Conservation (phyloP, 2,329 filamentous ascomycete genomes). For the Aureobasidium leucospermi region DNA sequence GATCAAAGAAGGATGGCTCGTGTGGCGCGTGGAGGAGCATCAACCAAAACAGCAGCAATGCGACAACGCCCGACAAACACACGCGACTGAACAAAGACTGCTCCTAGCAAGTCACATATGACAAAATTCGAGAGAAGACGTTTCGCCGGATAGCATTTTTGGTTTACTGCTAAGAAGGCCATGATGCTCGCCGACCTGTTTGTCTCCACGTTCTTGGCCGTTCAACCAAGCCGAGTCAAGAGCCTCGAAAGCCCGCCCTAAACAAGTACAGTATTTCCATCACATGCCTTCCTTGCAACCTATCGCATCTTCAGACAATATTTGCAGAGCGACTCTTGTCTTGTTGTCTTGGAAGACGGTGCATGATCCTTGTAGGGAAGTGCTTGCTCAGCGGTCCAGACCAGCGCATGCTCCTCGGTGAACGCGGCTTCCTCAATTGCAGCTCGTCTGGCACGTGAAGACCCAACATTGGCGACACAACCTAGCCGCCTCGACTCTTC, state of each 20-base stretch:
- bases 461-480: constrained; percentile 1
- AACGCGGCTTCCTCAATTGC: not conserved
- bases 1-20: not conserved
- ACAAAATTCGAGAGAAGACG: not conserved
- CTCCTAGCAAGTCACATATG: not conserved
- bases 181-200: not conserved
- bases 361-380: not conserved
- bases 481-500: not conserved
- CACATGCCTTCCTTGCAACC: not conserved
- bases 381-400: constrained; percentile 2
- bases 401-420: not conserved
- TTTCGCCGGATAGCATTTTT: not conserved
- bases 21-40: not conserved
- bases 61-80: not conserved
- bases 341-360: not conserved
- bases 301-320: not conserved
- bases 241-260: not conserved
- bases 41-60: not conserved
- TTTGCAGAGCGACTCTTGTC: not conserved
- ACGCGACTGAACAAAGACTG: not conserved
- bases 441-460: not conserved
- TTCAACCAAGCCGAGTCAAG: not conserved
- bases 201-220: not conserved
- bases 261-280: not conserved
- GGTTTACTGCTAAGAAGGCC: not conserved